These are phyloP conservation scores for Trichomonascus vanleenenianus DNA, from an alignment of 805 yeast genomes.

Conservation along the genomic window DNA sequence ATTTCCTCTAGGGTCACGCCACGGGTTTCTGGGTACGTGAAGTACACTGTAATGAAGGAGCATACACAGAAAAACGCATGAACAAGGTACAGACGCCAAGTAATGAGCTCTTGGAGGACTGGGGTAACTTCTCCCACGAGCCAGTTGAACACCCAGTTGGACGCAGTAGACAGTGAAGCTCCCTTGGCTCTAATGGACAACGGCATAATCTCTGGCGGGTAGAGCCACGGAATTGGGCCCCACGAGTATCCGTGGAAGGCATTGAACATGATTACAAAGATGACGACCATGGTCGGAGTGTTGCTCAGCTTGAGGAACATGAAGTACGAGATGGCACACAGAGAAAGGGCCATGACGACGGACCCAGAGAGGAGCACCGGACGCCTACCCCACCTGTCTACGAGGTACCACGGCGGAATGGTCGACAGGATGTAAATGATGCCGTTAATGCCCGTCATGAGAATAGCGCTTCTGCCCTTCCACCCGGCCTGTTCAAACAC, in stretches of 20 bases:
- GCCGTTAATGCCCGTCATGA: constrained; percentile 81
- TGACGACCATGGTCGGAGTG: constrained; percentile 67
- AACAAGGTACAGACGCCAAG: constrained; percentile 74
- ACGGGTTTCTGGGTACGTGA: constrained; percentile 80
- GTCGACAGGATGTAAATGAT: constrained; percentile 57
- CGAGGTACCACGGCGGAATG: constrained; percentile 84
- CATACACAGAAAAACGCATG: constrained; percentile 73
- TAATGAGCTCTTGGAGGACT: constrained; percentile 62
- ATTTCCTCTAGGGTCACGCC: constrained; percentile 85
- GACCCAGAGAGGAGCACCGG: constrained; percentile 80
- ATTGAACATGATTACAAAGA: constrained; percentile 69
- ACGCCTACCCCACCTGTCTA: constrained; percentile 87
- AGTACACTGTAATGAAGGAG: constrained; percentile 65
- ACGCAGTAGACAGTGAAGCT: constrained; percentile 82
- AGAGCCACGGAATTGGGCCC: constrained; percentile 93
- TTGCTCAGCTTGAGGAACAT: constrained; percentile 40
- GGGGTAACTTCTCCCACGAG: constrained; percentile 91
- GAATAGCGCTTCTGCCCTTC: constrained; percentile 77
- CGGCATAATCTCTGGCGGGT: constrained; percentile 82
- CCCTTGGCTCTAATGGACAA: constrained; percentile 80
- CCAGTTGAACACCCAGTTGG: constrained; percentile 91
- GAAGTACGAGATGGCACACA: constrained; percentile 56
- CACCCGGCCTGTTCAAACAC: constrained; percentile 95
- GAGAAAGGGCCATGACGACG: constrained; percentile 65
- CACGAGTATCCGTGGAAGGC: constrained; percentile 81